Evolutionary conservation across 192 early-diverging fungal species (phyloP).

Genomic region (Gryganskiella cystojenkinii): DNA sequence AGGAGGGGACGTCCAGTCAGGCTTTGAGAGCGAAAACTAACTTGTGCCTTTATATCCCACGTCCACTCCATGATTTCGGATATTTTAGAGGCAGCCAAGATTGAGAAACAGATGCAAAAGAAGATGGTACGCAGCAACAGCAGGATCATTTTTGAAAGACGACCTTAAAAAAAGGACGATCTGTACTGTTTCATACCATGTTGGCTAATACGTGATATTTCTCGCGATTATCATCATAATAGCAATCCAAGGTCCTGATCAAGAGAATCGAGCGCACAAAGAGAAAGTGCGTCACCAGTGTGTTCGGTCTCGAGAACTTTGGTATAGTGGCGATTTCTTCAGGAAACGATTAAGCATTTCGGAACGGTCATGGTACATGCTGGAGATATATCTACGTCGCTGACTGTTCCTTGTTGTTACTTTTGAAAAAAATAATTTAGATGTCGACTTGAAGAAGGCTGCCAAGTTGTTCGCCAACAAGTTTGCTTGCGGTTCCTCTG

Average conservation of each 20-base stretch:
- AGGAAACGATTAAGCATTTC: not conserved
- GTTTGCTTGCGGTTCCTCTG: conserved; percentile 96
- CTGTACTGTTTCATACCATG: too few species aligned
- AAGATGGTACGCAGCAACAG: conserved; percentile 67
- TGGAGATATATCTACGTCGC: too few species aligned
- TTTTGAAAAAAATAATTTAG: conserved; percentile 50
- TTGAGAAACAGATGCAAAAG: conserved; percentile 80
- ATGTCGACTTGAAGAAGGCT: conserved; percentile 96
- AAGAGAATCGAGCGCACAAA: conserved; percentile 92
- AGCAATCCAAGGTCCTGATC: conserved; percentile 79
- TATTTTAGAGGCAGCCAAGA: conserved; percentile 74
- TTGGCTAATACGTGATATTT: too few species aligned
- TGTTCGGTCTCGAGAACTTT: conserved; percentile 90
- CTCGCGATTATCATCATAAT: not conserved
- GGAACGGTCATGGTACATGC: too few species aligned
- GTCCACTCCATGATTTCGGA: conserved; percentile 44
- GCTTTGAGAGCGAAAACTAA: too few species aligned
- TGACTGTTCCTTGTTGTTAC: too few species aligned
- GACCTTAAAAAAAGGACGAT: too few species aligned
- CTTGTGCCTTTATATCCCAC: conserved; percentile 37
- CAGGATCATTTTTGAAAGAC: too few species aligned
- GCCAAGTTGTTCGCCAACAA: conserved; percentile 96
- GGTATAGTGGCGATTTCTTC: conserved; percentile 57
- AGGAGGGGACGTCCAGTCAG: too few species aligned
- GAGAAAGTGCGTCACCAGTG: conserved; percentile 89